Percentiles rank a stretch among this genome's conserved stretches.
Conservation (phyloP, 345 rosid genomes). For the Clarkia xantiana region DNA sequence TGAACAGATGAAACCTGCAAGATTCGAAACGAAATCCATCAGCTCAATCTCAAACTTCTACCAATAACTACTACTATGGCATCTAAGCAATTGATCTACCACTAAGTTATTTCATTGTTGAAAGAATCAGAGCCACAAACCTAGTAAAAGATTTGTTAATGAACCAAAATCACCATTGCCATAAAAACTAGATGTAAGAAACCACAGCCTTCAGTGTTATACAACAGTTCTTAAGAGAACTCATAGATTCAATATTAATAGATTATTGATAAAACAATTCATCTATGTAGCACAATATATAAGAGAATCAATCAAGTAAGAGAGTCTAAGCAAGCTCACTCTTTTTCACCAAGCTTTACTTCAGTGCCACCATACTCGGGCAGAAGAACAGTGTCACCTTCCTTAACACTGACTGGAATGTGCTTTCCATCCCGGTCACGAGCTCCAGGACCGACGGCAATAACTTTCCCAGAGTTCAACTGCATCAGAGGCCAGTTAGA, state of each 20-base stretch:
- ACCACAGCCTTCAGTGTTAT: too few species aligned
- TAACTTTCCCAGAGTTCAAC: conserved; percentile 67
- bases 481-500: conserved; percentile 10
- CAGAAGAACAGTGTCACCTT: conserved; percentile 74
- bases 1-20: conserved; percentile 34
- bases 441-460: conserved; percentile 68
- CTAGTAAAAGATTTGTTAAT: not conserved
- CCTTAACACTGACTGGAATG: conserved; percentile 51
- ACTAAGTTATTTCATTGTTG: not conserved
- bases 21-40: not conserved
- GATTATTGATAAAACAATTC: not conserved
- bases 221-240: not conserved
- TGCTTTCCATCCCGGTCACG: conserved; percentile 44
- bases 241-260: not conserved
- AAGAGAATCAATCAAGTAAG: not conserved
- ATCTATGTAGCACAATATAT: not conserved
- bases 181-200: too few species aligned
- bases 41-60: not conserved
- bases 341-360: conserved; percentile 69
- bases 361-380: conserved; percentile 62
- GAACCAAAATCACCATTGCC: not conserved
- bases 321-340: conserved; percentile 17
- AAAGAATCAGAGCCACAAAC: not conserved
- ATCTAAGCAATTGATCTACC: not conserved
- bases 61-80: not conserved